Evolutionary conservation across 129 eudicot species (phyloP).

Genomic region (Daucus carota): DNA sequence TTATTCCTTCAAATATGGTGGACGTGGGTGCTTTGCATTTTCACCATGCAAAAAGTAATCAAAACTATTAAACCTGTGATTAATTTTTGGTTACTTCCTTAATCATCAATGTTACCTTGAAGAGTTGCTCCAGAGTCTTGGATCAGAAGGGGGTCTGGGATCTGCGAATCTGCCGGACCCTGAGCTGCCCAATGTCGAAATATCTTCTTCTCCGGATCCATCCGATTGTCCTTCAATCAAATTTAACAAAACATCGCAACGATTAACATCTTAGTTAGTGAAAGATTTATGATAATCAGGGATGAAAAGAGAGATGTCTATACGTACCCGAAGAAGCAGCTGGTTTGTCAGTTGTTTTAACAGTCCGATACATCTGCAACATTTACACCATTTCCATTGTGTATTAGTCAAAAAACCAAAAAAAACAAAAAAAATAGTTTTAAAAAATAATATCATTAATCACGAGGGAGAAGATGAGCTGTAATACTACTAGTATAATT

Average conservation of each 20-base stretch:
- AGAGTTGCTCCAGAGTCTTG: slow-evolving; percentile 68
- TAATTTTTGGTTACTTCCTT: neutral
- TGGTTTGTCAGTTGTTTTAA: slow-evolving; percentile 87
- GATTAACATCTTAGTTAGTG: neutral
- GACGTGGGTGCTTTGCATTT: slow-evolving; percentile 48
- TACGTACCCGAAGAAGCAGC: slow-evolving; percentile 81
- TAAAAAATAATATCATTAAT: slow-evolving; percentile 33
- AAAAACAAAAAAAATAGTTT: neutral
- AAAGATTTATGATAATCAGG: neutral
- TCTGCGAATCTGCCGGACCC: slow-evolving; percentile 31
- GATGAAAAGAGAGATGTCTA: slow-evolving; percentile 2
- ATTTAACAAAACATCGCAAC: neutral
- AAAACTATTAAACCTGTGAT: slow-evolving; percentile 11
- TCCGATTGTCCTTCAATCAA: slow-evolving; percentile 58
- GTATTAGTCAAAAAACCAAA: neutral
- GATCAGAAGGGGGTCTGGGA: slow-evolving; percentile 37
- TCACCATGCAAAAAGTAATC: slow-evolving; percentile 44
- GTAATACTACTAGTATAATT: slow-evolving; percentile 28
- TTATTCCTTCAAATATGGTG: slow-evolving; percentile 48
- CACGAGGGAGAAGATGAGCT: slow-evolving; percentile 53
- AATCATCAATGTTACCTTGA: slow-evolving; percentile 38
- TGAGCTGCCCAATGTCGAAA: slow-evolving; percentile 48
- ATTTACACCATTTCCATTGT: neutral
- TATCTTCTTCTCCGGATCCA: slow-evolving; percentile 84
- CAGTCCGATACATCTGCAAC: slow-evolving; percentile 87